phyloP scores from a whole-genome alignment of 2,329 filamentous ascomycete species.

The Cladosporium sp. region DNA sequence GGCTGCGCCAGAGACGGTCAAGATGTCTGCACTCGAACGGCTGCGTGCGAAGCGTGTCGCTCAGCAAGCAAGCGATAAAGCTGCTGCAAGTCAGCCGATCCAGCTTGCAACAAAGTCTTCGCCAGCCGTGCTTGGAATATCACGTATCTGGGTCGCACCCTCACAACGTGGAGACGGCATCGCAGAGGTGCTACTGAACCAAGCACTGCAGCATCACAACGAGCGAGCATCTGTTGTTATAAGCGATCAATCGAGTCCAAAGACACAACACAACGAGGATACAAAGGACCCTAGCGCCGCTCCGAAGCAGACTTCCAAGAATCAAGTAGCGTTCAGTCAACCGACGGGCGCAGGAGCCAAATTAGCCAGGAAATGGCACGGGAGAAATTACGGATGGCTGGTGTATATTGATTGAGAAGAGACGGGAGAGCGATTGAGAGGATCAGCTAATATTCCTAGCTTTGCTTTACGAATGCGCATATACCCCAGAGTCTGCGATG shows the following conservation, averaged over 20 bases:
- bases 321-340: slow-evolving; percentile 59
- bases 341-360: slow-evolving; percentile 59
- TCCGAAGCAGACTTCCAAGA: slow-evolving; percentile 51
- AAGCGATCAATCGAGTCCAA: no score
- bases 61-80: slow-evolving; percentile 7
- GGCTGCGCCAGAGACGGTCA: not conserved
- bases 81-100: slow-evolving; percentile 17
- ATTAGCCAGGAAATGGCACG: slow-evolving; percentile 57
- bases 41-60: slow-evolving; percentile 13
- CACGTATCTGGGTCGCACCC: slow-evolving; percentile 61
- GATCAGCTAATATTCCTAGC: not conserved
- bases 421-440: not conserved
- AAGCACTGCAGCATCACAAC: slow-evolving; percentile 22
- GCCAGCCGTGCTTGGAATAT: slow-evolving; percentile 56
- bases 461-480: not conserved
- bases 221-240: not conserved
- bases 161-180: slow-evolving; percentile 54
- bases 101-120: slow-evolving; percentile 17
- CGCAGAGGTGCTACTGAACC: slow-evolving; percentile 53
- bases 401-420: slow-evolving; percentile 42
- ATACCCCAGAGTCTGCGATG: not conserved
- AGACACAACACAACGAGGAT: not conserved
- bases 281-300: slow-evolving; percentile 33
- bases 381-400: slow-evolving; percentile 52
- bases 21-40: slow-evolving; percentile 7